Conservation (phyloP, 352 stramenopile species). For the Phytophthora ramorum region DNA sequence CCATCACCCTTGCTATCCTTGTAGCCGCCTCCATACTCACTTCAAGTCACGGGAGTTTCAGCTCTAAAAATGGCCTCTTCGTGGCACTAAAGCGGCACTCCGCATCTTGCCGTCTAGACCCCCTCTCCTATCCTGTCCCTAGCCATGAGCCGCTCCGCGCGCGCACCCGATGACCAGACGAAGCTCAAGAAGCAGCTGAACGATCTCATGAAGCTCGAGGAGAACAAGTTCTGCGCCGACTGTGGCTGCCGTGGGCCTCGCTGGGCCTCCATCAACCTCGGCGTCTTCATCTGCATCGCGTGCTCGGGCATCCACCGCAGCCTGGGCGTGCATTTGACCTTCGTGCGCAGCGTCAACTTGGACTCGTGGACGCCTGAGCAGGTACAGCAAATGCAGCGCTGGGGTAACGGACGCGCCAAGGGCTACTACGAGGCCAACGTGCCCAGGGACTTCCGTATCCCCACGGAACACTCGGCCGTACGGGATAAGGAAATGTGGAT, state of each 20-base stretch:
- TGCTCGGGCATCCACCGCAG: conserved; percentile 94
- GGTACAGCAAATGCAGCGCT: conserved; percentile 91
- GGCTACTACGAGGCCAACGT: conserved; percentile 90
- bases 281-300: conserved; percentile 95
- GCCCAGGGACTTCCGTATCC: conserved; percentile 76
- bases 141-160: conserved; percentile 62
- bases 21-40: conserved; percentile 11
- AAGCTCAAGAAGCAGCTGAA: conserved; percentile 91
- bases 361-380: conserved; percentile 95
- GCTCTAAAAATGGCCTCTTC: conserved; percentile 4
- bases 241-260: conserved; percentile 87
- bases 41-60: conserved; percentile 35
- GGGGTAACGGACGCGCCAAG: conserved; percentile 91
- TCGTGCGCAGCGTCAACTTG: conserved; percentile 93
- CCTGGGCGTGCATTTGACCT: conserved; percentile 93
- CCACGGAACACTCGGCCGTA: conserved; percentile 81
- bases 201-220: conserved; percentile 91
- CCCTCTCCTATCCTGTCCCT: not conserved
- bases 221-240: conserved; percentile 93
- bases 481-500: conserved; percentile 93
- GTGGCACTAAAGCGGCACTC: conserved; percentile 11
- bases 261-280: conserved; percentile 95
- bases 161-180: conserved; percentile 76
- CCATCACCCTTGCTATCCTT: not conserved
- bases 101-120: conserved; percentile 8